Conservation (phyloP, 495 filamentous ascomycete genomes). For the Penicillium flavigenum region DNA sequence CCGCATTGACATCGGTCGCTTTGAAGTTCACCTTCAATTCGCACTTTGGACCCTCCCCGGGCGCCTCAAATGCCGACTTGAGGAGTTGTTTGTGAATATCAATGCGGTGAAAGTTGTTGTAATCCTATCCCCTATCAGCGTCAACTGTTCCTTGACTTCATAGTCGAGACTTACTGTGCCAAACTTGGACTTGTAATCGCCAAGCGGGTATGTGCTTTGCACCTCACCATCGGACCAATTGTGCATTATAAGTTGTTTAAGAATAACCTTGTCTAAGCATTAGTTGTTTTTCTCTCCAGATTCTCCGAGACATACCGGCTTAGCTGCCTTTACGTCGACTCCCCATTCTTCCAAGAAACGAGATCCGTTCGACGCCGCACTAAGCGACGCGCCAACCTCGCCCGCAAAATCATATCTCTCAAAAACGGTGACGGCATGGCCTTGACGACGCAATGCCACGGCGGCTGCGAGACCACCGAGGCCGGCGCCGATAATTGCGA, state of each 20-base stretch:
- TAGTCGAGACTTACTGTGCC: conserved; percentile 20
- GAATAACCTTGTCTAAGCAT: conserved; percentile 20
- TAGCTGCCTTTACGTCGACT: conserved; percentile 28
- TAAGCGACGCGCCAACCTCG: conserved; percentile 33
- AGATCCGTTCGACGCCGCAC: conserved; percentile 29
- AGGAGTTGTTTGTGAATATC: conserved; percentile 33
- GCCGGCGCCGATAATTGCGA: conserved; percentile 52
- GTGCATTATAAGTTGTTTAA: conserved; percentile 36
- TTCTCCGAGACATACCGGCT: conserved; percentile 20
- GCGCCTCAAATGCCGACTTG: conserved; percentile 25
- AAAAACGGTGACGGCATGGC: conserved; percentile 50
- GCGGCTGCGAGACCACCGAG: conserved; percentile 56
- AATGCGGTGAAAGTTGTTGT: conserved; percentile 36
- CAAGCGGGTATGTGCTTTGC: conserved; percentile 27
- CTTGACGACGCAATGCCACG: conserved; percentile 50
- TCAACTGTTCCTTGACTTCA: too few relatives aligned
- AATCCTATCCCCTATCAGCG: conserved; percentile 5
- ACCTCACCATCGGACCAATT: conserved; percentile 29
- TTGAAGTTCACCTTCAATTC: conserved; percentile 30
- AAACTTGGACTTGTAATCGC: conserved; percentile 32
- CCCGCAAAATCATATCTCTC: conserved; percentile 33
- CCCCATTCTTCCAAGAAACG: conserved; percentile 32
- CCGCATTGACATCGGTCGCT: conserved; percentile 18
- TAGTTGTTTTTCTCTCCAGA: too few relatives aligned
- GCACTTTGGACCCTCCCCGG: conserved; percentile 23